phyloP scores from a whole-genome alignment of 129 eudicot species.

The Silybum marianum region DNA sequence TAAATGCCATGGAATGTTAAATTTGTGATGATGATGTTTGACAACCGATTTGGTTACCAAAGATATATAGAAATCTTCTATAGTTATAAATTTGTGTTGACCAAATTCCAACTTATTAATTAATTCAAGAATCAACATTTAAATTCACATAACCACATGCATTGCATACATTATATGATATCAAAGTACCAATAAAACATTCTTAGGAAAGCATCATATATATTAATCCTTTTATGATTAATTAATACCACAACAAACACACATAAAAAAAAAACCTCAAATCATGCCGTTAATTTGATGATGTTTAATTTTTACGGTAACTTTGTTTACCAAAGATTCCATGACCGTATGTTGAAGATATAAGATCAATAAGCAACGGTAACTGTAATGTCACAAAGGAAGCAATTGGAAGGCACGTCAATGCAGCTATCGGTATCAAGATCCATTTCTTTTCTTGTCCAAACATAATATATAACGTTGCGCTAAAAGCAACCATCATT shows the following conservation, averaged over 20 bases:
- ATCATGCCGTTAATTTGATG: background rate
- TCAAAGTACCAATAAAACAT: background rate
- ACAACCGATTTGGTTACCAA: no score
- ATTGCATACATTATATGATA: background rate
- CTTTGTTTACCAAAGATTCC: background rate
- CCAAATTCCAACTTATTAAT: no score
- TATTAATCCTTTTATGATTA: no score
- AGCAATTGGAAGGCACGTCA: background rate
- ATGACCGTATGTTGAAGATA: background rate
- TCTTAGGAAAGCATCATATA: no score
- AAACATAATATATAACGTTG: conserved; percentile 7
- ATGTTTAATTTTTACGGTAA: background rate
- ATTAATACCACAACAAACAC: background rate
- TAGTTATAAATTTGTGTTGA: no score
- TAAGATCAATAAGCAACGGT: conserved; percentile 12
- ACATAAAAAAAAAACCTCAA: no score
- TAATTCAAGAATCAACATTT: background rate
- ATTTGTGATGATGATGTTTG: no score
- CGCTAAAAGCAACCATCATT: conserved; percentile 12
- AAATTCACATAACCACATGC: background rate
- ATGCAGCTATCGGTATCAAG: conserved; percentile 3
- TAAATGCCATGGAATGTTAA: no score
- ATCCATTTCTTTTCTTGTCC: conserved; percentile 4
- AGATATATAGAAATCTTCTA: no score
- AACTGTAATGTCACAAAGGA: conserved; percentile 2